Conservation (phyloP, 352 stramenopile genomes). For the Globisporangium megalacanthum region DNA sequence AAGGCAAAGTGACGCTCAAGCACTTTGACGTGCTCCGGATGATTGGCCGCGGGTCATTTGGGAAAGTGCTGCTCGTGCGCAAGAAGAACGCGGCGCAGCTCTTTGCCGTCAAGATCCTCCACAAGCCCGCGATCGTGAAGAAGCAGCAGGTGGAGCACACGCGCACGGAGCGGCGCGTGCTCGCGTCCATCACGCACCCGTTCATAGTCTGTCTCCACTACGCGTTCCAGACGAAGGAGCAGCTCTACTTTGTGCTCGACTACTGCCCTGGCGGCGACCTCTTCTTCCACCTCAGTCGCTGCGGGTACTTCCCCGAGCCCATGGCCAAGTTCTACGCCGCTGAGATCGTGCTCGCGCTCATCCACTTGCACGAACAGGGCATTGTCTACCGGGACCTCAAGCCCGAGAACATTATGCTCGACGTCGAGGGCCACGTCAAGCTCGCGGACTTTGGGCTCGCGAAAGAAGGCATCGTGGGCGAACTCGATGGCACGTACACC, state of each 20-base stretch:
- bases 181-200: conserved; percentile 75
- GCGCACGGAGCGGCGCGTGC: conserved; percentile 73
- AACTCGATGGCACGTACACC: conserved; percentile 74
- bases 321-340: conserved; percentile 83
- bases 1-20: conserved; percentile 68
- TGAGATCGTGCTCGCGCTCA: conserved; percentile 80
- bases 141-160: conserved; percentile 85
- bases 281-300: conserved; percentile 75
- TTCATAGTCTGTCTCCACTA: conserved; percentile 89
- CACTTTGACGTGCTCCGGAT: conserved; percentile 89
- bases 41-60: conserved; percentile 91
- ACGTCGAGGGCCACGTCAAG: conserved; percentile 80
- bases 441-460: conserved; percentile 78
- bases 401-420: conserved; percentile 85
- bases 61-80: conserved; percentile 87
- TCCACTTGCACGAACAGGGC: conserved; percentile 80
- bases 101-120: conserved; percentile 83
- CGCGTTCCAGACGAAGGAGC: conserved; percentile 81
- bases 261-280: conserved; percentile 83
- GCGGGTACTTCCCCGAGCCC: conserved; percentile 71
- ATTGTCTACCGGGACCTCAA: conserved; percentile 85
- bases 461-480: conserved; percentile 67
- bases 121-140: conserved; percentile 71
- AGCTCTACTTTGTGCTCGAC: conserved; percentile 85
- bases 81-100: conserved; percentile 75